phyloP scores from a whole-genome alignment of 306 rosid species.

The Mimosa bimucronata region DNA sequence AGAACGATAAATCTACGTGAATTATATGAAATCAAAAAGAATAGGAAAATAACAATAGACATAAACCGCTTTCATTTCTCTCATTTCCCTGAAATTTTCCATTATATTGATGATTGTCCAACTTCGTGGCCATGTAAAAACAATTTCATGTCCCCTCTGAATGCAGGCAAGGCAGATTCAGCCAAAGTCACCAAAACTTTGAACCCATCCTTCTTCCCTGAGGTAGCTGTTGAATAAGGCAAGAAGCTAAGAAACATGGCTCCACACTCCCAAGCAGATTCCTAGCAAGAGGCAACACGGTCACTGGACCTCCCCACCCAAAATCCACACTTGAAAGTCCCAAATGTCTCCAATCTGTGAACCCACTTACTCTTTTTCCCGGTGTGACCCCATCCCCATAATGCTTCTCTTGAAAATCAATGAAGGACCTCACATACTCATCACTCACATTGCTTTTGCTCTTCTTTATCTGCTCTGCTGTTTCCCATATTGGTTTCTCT shows the following conservation, averaged over 20 bases:
- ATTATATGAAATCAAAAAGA: background rate
- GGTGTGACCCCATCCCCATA: conserved; percentile 65
- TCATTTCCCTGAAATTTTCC: background rate
- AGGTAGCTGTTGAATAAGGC: conserved; percentile 60
- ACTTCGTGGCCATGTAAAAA: conserved; percentile 31
- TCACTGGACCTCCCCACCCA: conserved; percentile 95
- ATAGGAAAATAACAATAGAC: background rate
- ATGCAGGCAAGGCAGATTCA: conserved; percentile 60
- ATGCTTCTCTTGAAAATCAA: conserved; percentile 73
- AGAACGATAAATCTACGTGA: background rate
- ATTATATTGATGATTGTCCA: background rate
- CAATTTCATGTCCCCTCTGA: conserved; percentile 58
- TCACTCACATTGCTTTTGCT: conserved; percentile 70
- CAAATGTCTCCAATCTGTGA: conserved; percentile 93
- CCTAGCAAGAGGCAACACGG: conserved; percentile 72
- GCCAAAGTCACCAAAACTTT: conserved; percentile 62
- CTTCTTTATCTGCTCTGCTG: conserved; percentile 69
- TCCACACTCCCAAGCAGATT: conserved; percentile 79
- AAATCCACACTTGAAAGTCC: conserved; percentile 86
- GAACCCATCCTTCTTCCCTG: conserved; percentile 55
- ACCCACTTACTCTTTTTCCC: conserved; percentile 75
- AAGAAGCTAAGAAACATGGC: conserved; percentile 84
- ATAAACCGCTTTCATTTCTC: background rate
- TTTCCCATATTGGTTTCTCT: conserved; percentile 68
- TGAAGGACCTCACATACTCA: conserved; percentile 72